Evolutionary conservation across 108 stramenopile species (phyloP).

Genomic region (Skeletonema tropicum): DNA sequence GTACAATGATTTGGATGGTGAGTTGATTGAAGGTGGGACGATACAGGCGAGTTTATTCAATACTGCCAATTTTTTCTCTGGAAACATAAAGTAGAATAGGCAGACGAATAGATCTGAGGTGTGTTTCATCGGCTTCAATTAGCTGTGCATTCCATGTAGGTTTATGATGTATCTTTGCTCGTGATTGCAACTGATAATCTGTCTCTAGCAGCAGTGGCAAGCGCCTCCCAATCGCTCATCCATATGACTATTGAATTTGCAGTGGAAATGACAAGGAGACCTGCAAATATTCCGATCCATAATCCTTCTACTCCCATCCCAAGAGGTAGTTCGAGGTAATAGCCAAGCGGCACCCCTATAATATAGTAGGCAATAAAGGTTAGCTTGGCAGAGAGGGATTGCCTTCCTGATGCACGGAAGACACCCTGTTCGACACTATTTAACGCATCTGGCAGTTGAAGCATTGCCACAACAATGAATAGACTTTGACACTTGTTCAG

Average conservation of each 20-base stretch:
- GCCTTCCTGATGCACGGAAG: no score
- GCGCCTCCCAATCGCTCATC: slow-evolving; percentile 5
- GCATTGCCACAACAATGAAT: no score
- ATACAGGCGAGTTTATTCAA: slow-evolving; percentile 68
- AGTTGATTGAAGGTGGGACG: slow-evolving; percentile 83
- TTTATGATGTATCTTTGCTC: no score
- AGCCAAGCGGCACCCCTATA: slow-evolving; percentile 48
- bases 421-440: no score
- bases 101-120: no score
- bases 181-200: no score
- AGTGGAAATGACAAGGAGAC: slow-evolving; percentile 9
- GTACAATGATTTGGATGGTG: slow-evolving; percentile 88
- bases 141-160: no score
- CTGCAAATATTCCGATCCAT: slow-evolving; percentile 22
- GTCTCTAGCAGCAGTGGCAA: background rate
- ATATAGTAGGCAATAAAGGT: slow-evolving; percentile 53
- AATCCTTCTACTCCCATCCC: slow-evolving; percentile 18
- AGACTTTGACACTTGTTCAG: no score
- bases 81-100: background rate
- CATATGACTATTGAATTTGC: slow-evolving; percentile 7
- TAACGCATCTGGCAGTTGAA: no score
- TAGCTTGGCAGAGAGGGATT: no score
- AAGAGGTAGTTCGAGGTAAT: slow-evolving; percentile 11
- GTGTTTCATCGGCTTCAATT: no score
- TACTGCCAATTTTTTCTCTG: slow-evolving; percentile 55